These are phyloP conservation scores for Salicornia ramosissima DNA, from an alignment of 148 eudicot genomes.

Conservation along the genomic window DNA sequence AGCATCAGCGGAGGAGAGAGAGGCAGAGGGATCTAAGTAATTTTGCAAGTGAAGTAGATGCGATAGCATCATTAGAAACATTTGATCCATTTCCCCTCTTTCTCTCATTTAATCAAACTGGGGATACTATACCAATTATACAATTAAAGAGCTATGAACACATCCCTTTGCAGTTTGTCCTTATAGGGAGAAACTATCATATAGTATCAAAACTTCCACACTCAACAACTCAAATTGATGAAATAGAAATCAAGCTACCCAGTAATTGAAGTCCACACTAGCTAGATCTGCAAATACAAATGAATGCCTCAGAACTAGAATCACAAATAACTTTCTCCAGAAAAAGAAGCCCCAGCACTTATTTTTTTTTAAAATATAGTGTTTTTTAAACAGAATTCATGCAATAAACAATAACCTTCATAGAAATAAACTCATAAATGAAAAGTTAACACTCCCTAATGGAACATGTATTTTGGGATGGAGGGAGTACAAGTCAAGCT, in stretches of 20 bases:
- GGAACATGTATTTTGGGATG: no score
- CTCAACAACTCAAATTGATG: conserved; percentile 4
- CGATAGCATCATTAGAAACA: conserved; percentile 67
- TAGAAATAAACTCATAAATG: neutral
- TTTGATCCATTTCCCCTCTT: conserved; percentile 51
- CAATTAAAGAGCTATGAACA: neutral
- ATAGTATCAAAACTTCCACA: neutral
- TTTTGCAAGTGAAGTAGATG: conserved; percentile 81
- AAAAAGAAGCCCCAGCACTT: neutral
- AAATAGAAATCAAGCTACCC: neutral
- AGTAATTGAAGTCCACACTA: conserved; percentile 1
- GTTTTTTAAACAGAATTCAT: no score
- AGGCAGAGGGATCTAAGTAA: conserved; percentile 75
- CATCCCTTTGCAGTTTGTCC: neutral
- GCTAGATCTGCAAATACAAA: conserved; percentile 16
- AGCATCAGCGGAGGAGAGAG: conserved; percentile 48
- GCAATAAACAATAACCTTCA: neutral
- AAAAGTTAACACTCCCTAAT: neutral
- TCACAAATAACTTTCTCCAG: neutral
- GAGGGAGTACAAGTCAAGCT: neutral
- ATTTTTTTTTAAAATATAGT: no score
- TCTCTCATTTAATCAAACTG: neutral
- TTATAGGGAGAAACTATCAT: neutral
- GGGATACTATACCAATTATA: neutral
- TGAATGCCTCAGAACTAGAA: neutral